A percentile compares a stretch with the other conserved stretches of the same genome.
Evolutionary conservation across 768 basidiomycete species (phyloP).

Genomic region (Mycena olivaceomarginata): DNA sequence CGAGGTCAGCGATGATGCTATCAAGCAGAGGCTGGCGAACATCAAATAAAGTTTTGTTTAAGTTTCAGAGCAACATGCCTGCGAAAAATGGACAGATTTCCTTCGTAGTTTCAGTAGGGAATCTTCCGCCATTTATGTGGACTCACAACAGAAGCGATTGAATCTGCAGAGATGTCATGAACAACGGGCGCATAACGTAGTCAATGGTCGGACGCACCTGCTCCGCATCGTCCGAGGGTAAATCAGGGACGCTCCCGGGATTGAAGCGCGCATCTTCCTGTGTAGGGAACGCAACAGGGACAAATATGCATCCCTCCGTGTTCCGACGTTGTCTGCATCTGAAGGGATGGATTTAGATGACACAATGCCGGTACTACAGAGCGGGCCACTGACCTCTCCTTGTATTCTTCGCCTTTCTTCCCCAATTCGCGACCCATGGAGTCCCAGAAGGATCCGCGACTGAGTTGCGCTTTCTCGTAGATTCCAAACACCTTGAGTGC

Average conservation of each 20-base stretch:
- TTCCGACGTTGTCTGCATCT: no score
- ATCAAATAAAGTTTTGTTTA: background rate
- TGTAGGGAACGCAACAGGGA: slow-evolving; percentile 16
- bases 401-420: slow-evolving; percentile 31
- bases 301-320: slow-evolving; percentile 2
- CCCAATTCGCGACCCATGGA: slow-evolving; percentile 34
- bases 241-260: slow-evolving; percentile 16
- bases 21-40: slow-evolving; percentile 22
- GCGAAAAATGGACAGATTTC: slow-evolving; percentile 41
- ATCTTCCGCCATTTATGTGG: slow-evolving; percentile 54
- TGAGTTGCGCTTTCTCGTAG: slow-evolving; percentile 21
- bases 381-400: slow-evolving; percentile 11
- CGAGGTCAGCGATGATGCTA: slow-evolving; percentile 39
- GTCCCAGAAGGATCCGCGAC: slow-evolving; percentile 30
- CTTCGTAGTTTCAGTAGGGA: slow-evolving; percentile 6
- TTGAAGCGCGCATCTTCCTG: background rate
- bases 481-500: slow-evolving; percentile 35
- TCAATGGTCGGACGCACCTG: slow-evolving; percentile 51
- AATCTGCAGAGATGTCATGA: slow-evolving; percentile 46
- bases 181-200: slow-evolving; percentile 53
- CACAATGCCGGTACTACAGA: background rate
- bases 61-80: slow-evolving; percentile 23
- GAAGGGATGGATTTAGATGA: background rate
- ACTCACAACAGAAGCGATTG: slow-evolving; percentile 57
- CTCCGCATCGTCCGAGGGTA: slow-evolving; percentile 40